Base-by-base conservation (phyloP, 1,139 yeast genomes). In the Pichia sp. region DNA sequence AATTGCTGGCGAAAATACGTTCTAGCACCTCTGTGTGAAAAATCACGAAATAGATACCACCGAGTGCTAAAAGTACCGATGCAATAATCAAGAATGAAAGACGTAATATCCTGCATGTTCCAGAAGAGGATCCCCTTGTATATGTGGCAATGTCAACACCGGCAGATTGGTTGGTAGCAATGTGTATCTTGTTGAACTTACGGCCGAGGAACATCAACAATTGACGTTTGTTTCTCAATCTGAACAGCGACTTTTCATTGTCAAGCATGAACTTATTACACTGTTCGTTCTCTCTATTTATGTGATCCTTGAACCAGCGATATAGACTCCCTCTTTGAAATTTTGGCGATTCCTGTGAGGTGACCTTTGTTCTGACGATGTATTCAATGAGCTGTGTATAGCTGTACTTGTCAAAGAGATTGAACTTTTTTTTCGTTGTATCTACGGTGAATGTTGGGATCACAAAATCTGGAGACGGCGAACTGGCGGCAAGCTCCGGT, bases 221-320 rank as follows among this genome's bases (percentile, higher is more conserved):
- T 27, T 43, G 47, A 20, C 44, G 38, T 30, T 43, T 43, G 18
- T 33, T 43, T 12, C 33, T 39, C 9, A 41, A 20, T 27, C 29
- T 39, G 6, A 23, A 4, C 8, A 43, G 16, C 2, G 21, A n/a
- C 11, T 17, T 25, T 15, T 37, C 26, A 22, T 39, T 18, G 9
- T 31, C 18, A 2, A n/a, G 11, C 6, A 43, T 14, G 13, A 42
- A 42, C 1, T 15, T 9, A 3, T 17, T 19, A 15, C 37, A 32
- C 12, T 30, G n/a, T 3, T 6, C 9, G 23, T 25, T 30, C 2
- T 21, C 11, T 13, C 33, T 19, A 26, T 41, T 39, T 5, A 37
- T 15, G 9, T 22, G 27, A 8, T 15, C 7, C 13, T 34, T 26
- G 6, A 42, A 30, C 38, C 37, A 39, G 13, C 24, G 13, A 14